Conservation (phyloP, 805 yeast genomes). For the Candida andamanensis region DNA sequence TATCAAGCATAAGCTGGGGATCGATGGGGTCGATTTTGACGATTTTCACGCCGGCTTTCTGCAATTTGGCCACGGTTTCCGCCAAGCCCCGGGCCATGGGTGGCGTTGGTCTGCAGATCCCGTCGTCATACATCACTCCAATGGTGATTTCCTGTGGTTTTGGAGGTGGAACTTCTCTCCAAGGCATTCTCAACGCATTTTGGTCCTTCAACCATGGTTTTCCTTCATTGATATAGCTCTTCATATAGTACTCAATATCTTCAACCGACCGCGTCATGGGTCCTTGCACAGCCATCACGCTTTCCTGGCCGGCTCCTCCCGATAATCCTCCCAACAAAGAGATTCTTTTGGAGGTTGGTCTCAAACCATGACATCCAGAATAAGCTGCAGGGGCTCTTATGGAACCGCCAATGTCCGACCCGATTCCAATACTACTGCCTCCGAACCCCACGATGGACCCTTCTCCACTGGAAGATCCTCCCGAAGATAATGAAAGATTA, state of each 20-base stretch:
- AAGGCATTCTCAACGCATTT: conserved; percentile 44
- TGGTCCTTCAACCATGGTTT: conserved; percentile 57
- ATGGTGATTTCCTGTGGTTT: conserved; percentile 45
- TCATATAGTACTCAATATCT: conserved; percentile 68
- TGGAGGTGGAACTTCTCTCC: conserved; percentile 44
- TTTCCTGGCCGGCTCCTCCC: conserved; percentile 58
- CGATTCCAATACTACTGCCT: conserved; percentile 36
- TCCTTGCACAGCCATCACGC: conserved; percentile 62
- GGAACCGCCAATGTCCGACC: conserved; percentile 42
- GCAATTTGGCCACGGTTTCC: conserved; percentile 48
- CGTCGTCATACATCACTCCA: conserved; percentile 62
- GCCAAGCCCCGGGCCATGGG: conserved; percentile 57
- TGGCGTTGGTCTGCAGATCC: conserved; percentile 61
- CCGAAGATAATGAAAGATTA: conserved; percentile 34
- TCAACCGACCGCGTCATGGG: conserved; percentile 62
- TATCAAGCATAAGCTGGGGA: conserved; percentile 53
- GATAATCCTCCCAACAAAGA: conserved; percentile 43
- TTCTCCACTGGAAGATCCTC: conserved; percentile 44
- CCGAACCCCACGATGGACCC: conserved; percentile 40
- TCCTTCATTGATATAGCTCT: conserved; percentile 53
- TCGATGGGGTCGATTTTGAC: conserved; percentile 54
- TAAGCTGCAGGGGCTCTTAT: conserved; percentile 41
- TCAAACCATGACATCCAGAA: conserved; percentile 37
- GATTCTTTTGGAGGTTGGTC: conserved; percentile 38
- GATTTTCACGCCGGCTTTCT: conserved; percentile 54